phyloP scores from a whole-genome alignment of 805 yeast species.

The Spathaspora arborariae region DNA sequence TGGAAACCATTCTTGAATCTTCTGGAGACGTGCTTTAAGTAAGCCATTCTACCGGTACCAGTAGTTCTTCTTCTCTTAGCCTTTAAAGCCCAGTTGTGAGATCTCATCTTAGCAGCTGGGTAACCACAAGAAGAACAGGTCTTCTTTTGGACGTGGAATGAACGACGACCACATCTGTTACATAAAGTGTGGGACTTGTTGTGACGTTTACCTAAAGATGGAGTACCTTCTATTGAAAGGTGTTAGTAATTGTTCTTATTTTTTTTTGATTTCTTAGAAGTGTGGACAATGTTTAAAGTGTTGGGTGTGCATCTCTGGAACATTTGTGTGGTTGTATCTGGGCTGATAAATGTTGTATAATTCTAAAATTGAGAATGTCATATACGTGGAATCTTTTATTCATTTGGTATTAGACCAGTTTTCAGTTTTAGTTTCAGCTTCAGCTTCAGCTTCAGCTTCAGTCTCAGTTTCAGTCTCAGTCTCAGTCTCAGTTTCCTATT shows the following conservation, averaged over 20 bases:
- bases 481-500: too few species aligned
- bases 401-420: too few species aligned
- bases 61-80: conserved; percentile 99
- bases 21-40: conserved; percentile 96
- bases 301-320: too few species aligned
- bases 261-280: background rate
- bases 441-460: too few species aligned
- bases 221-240: conserved; percentile 81
- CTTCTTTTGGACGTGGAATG: conserved; percentile 99
- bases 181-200: conserved; percentile 99
- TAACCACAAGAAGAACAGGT: conserved; percentile 98
- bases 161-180: conserved; percentile 98
- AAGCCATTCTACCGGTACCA: conserved; percentile 99
- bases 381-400: too few species aligned
- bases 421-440: too few species aligned
- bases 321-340: background rate
- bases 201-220: conserved; percentile 99
- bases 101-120: conserved; percentile 99
- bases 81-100: conserved; percentile 98
- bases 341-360: background rate
- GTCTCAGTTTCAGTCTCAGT: too few species aligned
- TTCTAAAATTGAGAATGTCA: too few species aligned
- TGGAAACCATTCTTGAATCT: conserved; percentile 99
- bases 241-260: conserved; percentile 13
- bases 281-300: background rate